These are phyloP conservation scores for Medicago truncatula DNA, from an alignment of 306 rosid species.

Conservation along the genomic window MtrunA17r5.0-ANR NC_053043.1:34414001-34414500, in stretches of 20 bases:
- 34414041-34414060: neutral
- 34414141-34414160: neutral
- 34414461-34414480: slow-evolving; percentile 80
- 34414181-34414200: no score
- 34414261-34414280: slow-evolving; percentile 63
- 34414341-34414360: slow-evolving; percentile 97
- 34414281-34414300: slow-evolving; percentile 65
- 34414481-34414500: slow-evolving; percentile 81
- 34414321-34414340: slow-evolving; percentile 82
- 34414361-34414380: slow-evolving; percentile 95
- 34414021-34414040: neutral
- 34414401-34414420: slow-evolving; percentile 88
- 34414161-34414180: neutral
- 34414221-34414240: slow-evolving; percentile 56
- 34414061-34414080: neutral
- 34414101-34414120: no score
- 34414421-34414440: slow-evolving; percentile 87
- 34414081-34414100: neutral
- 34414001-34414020: no score
- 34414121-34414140: neutral
- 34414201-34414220: no score
- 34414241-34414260: slow-evolving; percentile 61
- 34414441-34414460: slow-evolving; percentile 83
- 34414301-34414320: slow-evolving; percentile 69
- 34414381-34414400: slow-evolving; percentile 92